Evolutionary conservation across 2,329 filamentous ascomycete genomes (phyloP), one percentile per base, ranked within the genome.

Genomic region (Aspergillus oerlinghausenensis): DNA sequence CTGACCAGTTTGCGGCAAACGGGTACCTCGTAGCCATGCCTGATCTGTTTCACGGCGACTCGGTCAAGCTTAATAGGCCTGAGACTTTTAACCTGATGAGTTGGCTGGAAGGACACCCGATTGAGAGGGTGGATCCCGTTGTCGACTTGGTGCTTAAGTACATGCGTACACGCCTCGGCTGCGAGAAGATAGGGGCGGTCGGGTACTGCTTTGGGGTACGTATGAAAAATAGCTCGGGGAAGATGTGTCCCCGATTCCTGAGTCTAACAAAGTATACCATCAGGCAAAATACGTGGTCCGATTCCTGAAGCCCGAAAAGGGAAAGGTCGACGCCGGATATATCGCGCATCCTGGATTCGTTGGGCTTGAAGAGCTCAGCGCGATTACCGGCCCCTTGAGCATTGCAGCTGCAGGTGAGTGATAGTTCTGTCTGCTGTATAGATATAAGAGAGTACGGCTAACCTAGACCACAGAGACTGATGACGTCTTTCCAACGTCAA

Each of bases 331-430:
- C 55, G 88, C 82, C 49, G 88, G 87, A 40, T 92, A 81, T 71
- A 72, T 85, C 14, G 89, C 88, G 1, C 89, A 92, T 72, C 89
- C 89, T 0, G 87, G 83, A 49, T 90, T 90, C 60, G 85, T 92
- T 11, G 78, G 83, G 0, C 77, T 82, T 55, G 81, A 82, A 0
- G 87, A 90, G 73, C 78, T 89, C 52, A 74, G 76, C 14, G 82
- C 79, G 43, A 86, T 89, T 65, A 79, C 77, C 7, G 84, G 82
- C 0, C 87, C 87, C 0, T 72, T 90, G 2, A 84, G 84, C 49
- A 88, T 90, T 67, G 78, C 85, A 19, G 85, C 75, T 38, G 75
- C 52, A 60, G 84, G 54, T 55, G 14, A 52, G 54, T 42, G 4
- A 42, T 38, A 45, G 73, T 5, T 35, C 29, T 35, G 11, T 14